These are phyloP conservation scores for Henckelia pumila DNA, from an alignment of 257 asterid species.

Conservation along the genomic window DNA sequence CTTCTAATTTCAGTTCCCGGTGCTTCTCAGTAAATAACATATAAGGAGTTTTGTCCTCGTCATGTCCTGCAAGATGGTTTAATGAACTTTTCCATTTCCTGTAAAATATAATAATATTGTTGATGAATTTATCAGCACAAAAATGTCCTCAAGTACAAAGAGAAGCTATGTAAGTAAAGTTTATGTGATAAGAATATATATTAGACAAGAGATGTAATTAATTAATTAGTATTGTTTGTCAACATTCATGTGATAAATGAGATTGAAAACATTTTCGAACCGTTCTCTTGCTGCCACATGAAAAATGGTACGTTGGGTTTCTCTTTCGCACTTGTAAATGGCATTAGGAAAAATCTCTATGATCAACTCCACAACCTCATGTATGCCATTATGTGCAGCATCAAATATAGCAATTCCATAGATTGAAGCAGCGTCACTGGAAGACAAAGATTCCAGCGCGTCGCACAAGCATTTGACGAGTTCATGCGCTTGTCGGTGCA, in stretches of 20 bases:
- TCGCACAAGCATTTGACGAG: conserved; percentile 18
- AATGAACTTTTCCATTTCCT: conserved; percentile 18
- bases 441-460: neutral
- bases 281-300: conserved; percentile 22
- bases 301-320: neutral
- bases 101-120: neutral
- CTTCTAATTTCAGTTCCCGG: neutral
- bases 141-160: too few relatives aligned
- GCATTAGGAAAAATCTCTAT: conserved; percentile 4
- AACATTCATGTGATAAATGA: conserved; percentile 15
- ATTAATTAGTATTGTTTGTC: too few relatives aligned
- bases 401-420: neutral
- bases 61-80: neutral
- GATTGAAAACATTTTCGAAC: neutral
- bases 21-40: conserved; percentile 13
- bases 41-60: neutral
- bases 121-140: too few relatives aligned
- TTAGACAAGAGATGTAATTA: too few relatives aligned
- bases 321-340: neutral
- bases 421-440: neutral
- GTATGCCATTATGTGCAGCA: conserved; percentile 20
- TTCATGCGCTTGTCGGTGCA: neutral
- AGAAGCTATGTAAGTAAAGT: too few relatives aligned
- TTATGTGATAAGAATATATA: too few relatives aligned
- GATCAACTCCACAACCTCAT: conserved; percentile 18